Base-by-base conservation (phyloP, 2,329 filamentous ascomycete genomes). In the Fusarium bactridioides region DNA sequence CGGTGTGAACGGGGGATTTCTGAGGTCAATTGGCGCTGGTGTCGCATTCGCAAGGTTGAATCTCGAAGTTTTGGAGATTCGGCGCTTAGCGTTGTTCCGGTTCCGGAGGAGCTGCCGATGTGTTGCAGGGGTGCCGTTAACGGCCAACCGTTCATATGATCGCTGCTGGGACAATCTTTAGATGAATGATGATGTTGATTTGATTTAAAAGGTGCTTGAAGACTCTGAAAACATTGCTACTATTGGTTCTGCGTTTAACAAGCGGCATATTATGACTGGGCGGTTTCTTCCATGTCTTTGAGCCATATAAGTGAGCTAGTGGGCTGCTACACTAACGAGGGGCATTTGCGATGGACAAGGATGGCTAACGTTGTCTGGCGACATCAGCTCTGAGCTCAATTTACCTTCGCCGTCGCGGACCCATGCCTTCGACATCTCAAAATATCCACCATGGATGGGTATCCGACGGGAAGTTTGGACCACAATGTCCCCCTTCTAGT, bases 401-500 rank as follows among this genome's bases (percentile, higher is more conserved):
- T 62, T 64, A 72, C 64, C 61, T 64, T 64, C 62, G 70, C 66
- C 68, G 43, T 68, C 59, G 67, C 62, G 64, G 64, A 67, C 64
- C 59, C 67, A 77, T 76, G 75, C 75, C 72, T 74, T 64, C 55
- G 66, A 64, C 59, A 51, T 43, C 40, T 37, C 72, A 64, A 64
- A 68, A 19, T 65, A 68, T 64, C 64, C 68, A 79, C 75, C 70
- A 96, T 96, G 93, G 92, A 96, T 82, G 93, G 89, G 77, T 95
- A 94, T 83, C 92, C 93, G 61, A 81, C 84, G 65, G 92, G 92
- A 82, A 97, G 95, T 84, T 86, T 97, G 81, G 90, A 91, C 80
- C 94, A 96, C 83, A 97, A 96, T 83, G 87, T 97, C 77, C 95
- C 95, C 40, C 87, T 97, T 64, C 84, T 98, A 69, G 85, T 97